Evolutionary conservation across 129 eudicot species (phyloP), one percentile per base, ranked within the genome.

Genomic region (Artemisia annua): DNA sequence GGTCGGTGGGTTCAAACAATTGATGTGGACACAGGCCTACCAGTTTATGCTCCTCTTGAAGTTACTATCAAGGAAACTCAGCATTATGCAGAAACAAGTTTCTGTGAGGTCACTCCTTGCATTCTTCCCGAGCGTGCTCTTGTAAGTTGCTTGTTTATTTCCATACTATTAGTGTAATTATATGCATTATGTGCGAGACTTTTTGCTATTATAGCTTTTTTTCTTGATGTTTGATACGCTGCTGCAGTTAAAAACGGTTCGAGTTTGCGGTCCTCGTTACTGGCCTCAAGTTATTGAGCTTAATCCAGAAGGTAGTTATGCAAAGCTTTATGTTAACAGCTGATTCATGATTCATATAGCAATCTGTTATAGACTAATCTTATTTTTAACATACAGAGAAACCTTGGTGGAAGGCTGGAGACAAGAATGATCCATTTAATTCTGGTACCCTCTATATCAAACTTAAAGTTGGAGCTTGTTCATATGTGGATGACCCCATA

Each of bases 1-100:
- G 96, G 89, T 72, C 96, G 99, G 8, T 94, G 99, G 97, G 85
- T 94, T 78, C 99, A 94, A 73, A 94, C 99, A 48, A 91, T 94
- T 71, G 99, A 94, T 70, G 99, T 94, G 59, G 99, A 94, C 75
- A 86, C 93, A 0, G 93, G 97, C 71, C 57, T 94, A 67, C 99
- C 97, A 11, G 97, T 90, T 60, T 94, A 94, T 85, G 97, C 87
- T 49, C 99, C 99, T 84, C 89, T 94, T 15, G 93, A 94, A 88
- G 83, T 94, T 75, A 90, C 99, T 15, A 65, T 83, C 11, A 86
- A 80, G 74, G 99, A 94, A 85, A 90, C 96, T 51, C 87, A 86
- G 53, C 85, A 82, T 75, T 89, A 90, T 83, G 81, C 87, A 60
- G 99, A 94, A 79, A 94, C 99, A 35, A 88, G 97, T 76, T 94